Base-by-base conservation (phyloP, 1,139 yeast genomes). In the Yamadazyma atmosphaerica region DNA sequence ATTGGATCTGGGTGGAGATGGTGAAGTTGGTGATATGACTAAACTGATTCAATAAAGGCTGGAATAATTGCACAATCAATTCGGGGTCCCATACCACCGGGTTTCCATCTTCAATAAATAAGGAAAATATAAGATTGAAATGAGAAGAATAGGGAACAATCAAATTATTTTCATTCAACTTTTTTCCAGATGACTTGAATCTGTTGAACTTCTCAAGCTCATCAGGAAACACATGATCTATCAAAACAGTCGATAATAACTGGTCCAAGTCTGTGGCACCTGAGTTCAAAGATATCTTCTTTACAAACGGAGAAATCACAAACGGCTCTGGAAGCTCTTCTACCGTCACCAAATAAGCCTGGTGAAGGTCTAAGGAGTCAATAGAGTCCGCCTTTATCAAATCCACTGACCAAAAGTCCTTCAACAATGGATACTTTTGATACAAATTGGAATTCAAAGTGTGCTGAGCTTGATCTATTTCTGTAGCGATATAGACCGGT, bases 1-100 rank as follows among this genome's bases (percentile, higher is more conserved):
- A 84, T 45, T 84, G 86, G 32, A 86, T 74, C 55, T 88, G 95
- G 2, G 95, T 74, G 48, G 86, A 92, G 15, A 90, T 69, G 1
- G 92, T 76, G 54, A 90, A 80, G 48, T 85, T 82, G 26, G 89
- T 77, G 44, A 79, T 72, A 25, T 77, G 75, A 2, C 65, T 54
- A 36, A 83, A 58, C 16, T 45, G 44, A 1, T 50, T 36, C 31
- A 69, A 52, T 6, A 68, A 46, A 1, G 71, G 67, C 9, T 46
- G 40, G 33, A 71, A 56, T 17, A 53, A 44, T 12, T 49, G 44
- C 3, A 58, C 35, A 9, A 68, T 58, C 12, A 52, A 32, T 10
- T 63, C 64, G 18, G 68, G 60, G 15, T 68, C 70, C 77, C 77
- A 72, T n/a, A 50, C 49, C 9, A 69, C 55, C 3, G 63, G 56